Evolutionary conservation across 352 stramenopile species (phyloP).

Genomic region (Pythium apleroticum): DNA sequence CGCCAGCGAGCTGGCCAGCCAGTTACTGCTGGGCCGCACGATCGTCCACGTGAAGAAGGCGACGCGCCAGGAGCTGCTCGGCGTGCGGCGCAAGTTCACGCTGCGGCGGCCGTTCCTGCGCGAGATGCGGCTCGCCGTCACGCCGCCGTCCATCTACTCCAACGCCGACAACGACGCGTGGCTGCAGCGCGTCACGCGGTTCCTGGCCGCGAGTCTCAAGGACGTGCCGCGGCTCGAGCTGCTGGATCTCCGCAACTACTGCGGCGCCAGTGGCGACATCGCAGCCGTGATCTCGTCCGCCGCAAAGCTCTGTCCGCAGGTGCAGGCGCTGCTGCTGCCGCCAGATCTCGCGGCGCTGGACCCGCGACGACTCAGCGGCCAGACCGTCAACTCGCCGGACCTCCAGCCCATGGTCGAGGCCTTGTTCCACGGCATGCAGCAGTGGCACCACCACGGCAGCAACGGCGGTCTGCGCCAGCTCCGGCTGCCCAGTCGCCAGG

Average conservation of each 20-base stretch:
- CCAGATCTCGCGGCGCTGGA: slow-evolving; percentile 4
- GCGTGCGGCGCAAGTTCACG: slow-evolving; percentile 1
- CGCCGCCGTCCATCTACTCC: slow-evolving; percentile 8
- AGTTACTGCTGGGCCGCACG: slow-evolving; percentile 4
- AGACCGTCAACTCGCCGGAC: slow-evolving; percentile 1
- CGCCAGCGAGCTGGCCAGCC: slow-evolving; percentile 5
- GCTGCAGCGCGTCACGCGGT: slow-evolving; percentile 7
- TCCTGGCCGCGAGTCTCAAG: slow-evolving; percentile 1
- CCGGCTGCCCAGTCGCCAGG: slow-evolving; percentile 1
- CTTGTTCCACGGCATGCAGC: slow-evolving; percentile 2
- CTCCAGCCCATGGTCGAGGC: slow-evolving; percentile 5
- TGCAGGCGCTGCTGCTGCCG: slow-evolving; percentile 10
- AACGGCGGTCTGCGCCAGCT: slow-evolving; percentile 2
- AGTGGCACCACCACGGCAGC: slow-evolving; percentile 9
- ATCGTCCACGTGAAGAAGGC: slow-evolving; percentile 9
- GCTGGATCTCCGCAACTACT: slow-evolving; percentile 12
- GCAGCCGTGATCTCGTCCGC: background rate
- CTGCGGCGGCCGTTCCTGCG: slow-evolving; percentile 9
- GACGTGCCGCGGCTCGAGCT: slow-evolving; percentile 3
- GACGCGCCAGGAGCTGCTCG: slow-evolving; percentile 7
- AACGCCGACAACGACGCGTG: slow-evolving; percentile 2
- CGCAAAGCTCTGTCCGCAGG: background rate
- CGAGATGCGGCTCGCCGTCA: slow-evolving; percentile 4
- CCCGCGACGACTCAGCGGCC: background rate
- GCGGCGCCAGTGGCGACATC: slow-evolving; percentile 4